These are phyloP conservation scores for Arachis stenosperma DNA, from an alignment of 306 rosid species.

Conservation along the genomic window DNA sequence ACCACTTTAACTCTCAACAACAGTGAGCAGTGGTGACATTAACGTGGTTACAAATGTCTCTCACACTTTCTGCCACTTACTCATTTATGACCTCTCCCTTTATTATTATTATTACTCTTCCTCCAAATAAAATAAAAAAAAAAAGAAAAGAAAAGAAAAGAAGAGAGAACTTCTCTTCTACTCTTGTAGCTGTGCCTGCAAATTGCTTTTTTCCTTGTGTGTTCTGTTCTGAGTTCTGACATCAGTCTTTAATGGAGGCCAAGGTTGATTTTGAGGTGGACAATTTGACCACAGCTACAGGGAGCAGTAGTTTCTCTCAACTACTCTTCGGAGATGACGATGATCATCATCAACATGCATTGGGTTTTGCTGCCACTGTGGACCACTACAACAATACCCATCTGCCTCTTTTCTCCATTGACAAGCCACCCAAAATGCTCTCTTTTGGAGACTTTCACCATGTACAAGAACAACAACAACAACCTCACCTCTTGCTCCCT, in stretches of 20 bases:
- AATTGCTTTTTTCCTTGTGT: too few relatives aligned
- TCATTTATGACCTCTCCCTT: slow-evolving; percentile 2
- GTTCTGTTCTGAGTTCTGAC: neutral
- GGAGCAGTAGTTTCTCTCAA: slow-evolving; percentile 70
- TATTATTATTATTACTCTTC: too few relatives aligned
- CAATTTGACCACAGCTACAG: slow-evolving; percentile 42
- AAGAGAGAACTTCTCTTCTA: too few relatives aligned
- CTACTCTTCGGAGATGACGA: slow-evolving; percentile 62
- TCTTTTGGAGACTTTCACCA: slow-evolving; percentile 53
- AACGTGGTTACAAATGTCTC: slow-evolving; percentile 36
- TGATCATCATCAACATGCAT: slow-evolving; percentile 36
- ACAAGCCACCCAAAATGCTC: slow-evolving; percentile 71
- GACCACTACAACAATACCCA: slow-evolving; percentile 25
- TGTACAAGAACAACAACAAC: neutral
- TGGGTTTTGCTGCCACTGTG: slow-evolving; percentile 34
- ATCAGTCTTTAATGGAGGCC: slow-evolving; percentile 50
- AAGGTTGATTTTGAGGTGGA: slow-evolving; percentile 54
- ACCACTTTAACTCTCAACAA: too few relatives aligned
- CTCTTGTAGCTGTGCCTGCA: too few relatives aligned
- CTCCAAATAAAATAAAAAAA: too few relatives aligned
- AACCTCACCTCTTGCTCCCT: slow-evolving; percentile 2
- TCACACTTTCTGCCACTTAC: slow-evolving; percentile 29
- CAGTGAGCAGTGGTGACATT: neutral
- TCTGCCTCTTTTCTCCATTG: slow-evolving; percentile 42
- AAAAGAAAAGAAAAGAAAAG: too few relatives aligned